Evolutionary conservation across 2,329 filamentous ascomycete genomes (phyloP), one percentile per base, ranked within the genome.

Genomic region (Talaromyces funiculosus): DNA sequence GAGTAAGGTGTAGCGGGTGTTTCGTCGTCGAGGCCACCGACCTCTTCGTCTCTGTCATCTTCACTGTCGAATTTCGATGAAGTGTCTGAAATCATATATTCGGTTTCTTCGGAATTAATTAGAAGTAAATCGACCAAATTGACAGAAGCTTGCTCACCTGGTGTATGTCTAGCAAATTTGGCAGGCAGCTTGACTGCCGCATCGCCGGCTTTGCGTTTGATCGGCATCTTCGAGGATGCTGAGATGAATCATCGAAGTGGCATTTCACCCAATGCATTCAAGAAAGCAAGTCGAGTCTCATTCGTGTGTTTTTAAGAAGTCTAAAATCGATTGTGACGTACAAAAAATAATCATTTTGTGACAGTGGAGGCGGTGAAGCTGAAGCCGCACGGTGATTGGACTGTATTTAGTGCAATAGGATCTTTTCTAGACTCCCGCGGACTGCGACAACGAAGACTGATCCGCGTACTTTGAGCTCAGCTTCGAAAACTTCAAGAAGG

Each of bases 1-100:
- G 81, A 83, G 59, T 78, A 71, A 7, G 81, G 80, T 3, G 81
- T 84, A 20, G 76, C 67, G 8, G 82, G 80, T 1, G 81, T 83
- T 42, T 78, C 74, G n/a, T 74, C 69, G 47, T 72, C 66, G 43
- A 68, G 61, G 5, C 64, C 62, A 49, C 63, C 53, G 20, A 62
- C 69, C 47, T 73, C 67, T 37, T 69, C 70, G 24, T 69, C 70
- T 24, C 18, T 54, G 3, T 60, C 58, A 45, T 56, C 42, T 16
- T 59, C 33, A 38, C 22, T 53, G 42, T 59, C 6, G 35, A 59
- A 59, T 12, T n/a, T 37, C 3, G 57, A 59, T 26, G 57, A 59
- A 33, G 6, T 26, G 10, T 59, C 57, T 53, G 60, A 61, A 29
- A 53, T 26, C 29, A 53, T n/a, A 14, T 59, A 59, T 33, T 59